Evolutionary conservation across 257 asterid species (phyloP).

Genomic region (Solanum sitiens): DNA sequence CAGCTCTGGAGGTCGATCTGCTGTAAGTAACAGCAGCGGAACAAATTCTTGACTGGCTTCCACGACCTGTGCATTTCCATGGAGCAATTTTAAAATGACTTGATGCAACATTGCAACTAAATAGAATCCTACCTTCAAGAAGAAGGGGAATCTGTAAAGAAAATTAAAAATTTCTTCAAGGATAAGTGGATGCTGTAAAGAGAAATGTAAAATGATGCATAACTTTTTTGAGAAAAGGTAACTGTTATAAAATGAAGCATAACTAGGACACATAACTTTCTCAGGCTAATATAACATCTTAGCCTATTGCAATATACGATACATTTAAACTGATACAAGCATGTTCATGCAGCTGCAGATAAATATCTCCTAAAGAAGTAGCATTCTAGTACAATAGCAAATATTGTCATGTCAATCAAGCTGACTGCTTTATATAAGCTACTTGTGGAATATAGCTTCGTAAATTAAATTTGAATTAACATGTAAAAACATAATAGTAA

Average conservation of each 20-base stretch:
- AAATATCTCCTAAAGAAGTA: background rate
- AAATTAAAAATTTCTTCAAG: background rate
- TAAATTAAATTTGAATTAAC: background rate
- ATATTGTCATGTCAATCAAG: background rate
- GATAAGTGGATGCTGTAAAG: background rate
- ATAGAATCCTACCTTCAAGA: background rate
- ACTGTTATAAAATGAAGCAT: background rate
- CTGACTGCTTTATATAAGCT: background rate
- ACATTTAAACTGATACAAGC: background rate
- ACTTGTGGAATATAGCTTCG: background rate
- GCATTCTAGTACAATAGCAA: background rate
- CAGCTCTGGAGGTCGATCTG: slow-evolving; percentile 96
- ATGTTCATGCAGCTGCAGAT: background rate
- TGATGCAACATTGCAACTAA: background rate
- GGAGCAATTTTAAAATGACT: background rate
- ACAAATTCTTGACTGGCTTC: slow-evolving; percentile 96
- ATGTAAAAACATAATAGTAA: background rate
- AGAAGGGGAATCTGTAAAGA: background rate
- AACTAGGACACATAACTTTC: background rate
- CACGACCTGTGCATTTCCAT: slow-evolving; percentile 52
- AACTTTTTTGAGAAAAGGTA: background rate
- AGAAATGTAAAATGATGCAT: background rate
- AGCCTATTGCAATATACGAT: background rate
- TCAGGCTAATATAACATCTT: background rate
- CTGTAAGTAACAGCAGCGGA: slow-evolving; percentile 80